Evolutionary conservation across 2,329 filamentous ascomycete species (phyloP).

Genomic region (Fusarium domesticum): DNA sequence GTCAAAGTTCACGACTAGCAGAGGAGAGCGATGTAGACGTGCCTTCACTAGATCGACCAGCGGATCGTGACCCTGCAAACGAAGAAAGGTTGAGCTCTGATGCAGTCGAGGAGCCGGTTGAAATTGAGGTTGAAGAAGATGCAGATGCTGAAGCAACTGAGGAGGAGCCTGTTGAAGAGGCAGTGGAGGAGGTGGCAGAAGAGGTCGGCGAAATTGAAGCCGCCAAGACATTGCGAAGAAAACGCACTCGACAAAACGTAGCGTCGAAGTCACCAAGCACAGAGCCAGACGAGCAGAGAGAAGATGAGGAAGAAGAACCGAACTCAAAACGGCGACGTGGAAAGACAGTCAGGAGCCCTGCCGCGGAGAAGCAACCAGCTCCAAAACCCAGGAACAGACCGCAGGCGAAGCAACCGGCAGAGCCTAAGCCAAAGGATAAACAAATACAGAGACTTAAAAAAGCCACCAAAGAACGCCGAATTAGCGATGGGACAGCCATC

Average conservation of each 20-base stretch:
- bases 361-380: slow-evolving; percentile 40
- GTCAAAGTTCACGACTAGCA: slow-evolving; percentile 18
- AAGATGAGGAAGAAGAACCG: slow-evolving; percentile 23
- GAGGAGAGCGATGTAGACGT: slow-evolving; percentile 32
- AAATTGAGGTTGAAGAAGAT: not conserved
- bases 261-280: slow-evolving; percentile 42
- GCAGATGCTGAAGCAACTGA: not conserved
- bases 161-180: not conserved
- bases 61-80: slow-evolving; percentile 5
- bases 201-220: slow-evolving; percentile 37
- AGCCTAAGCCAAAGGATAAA: slow-evolving; percentile 23
- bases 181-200: slow-evolving; percentile 6
- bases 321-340: slow-evolving; percentile 37
- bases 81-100: slow-evolving; percentile 13
- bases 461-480: slow-evolving; percentile 19
- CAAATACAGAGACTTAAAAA: slow-evolving; percentile 19
- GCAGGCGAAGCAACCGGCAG: slow-evolving; percentile 17
- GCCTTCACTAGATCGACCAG: slow-evolving; percentile 32
- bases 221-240: slow-evolving; percentile 41
- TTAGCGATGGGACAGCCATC: slow-evolving; percentile 36
- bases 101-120: slow-evolving; percentile 5
- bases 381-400: slow-evolving; percentile 22
- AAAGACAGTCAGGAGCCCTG: slow-evolving; percentile 39
- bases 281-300: slow-evolving; percentile 35
- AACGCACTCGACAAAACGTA: slow-evolving; percentile 40